A percentile compares a stretch with the other conserved stretches of the same genome.
phyloP scores from a whole-genome alignment of 306 rosid genomes.

The Corylus avellana region DNA sequence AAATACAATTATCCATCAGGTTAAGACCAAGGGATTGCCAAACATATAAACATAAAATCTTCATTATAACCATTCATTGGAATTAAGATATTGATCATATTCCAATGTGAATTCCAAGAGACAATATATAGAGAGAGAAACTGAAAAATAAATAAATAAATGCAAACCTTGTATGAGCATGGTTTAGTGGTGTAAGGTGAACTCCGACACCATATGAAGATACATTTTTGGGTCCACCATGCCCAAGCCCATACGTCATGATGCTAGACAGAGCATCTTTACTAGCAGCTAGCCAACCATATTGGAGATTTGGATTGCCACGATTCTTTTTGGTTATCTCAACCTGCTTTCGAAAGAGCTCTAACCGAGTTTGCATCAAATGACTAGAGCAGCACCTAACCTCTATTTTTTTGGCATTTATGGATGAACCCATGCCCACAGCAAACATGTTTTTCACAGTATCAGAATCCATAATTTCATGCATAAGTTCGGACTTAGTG shows the following conservation, averaged over 20 bases:
- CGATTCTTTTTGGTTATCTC: conserved; percentile 60
- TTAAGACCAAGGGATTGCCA: not conserved
- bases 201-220: conserved; percentile 64
- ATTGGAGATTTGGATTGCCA: conserved; percentile 66
- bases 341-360: conserved; percentile 74
- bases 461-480: conserved; percentile 46
- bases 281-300: conserved; percentile 79
- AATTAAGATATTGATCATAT: not conserved
- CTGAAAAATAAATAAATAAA: conserved; percentile 1
- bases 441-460: conserved; percentile 59
- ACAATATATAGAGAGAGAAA: too few species aligned
- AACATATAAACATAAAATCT: not conserved
- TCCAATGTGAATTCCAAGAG: not conserved
- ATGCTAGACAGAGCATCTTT: conserved; percentile 57
- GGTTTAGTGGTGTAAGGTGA: conserved; percentile 60
- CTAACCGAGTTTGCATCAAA: conserved; percentile 33
- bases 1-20: not conserved
- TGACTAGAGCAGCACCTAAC: conserved; percentile 47
- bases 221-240: conserved; percentile 43
- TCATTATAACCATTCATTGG: not conserved
- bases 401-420: conserved; percentile 48
- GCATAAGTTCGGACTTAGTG: conserved; percentile 31
- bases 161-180: conserved; percentile 54
- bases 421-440: conserved; percentile 46
- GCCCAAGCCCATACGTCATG: conserved; percentile 67